These are phyloP conservation scores for Coemansia sp. DNA, from an alignment of 192 early-diverging fungal genomes.

Conservation along the genomic window DNA sequence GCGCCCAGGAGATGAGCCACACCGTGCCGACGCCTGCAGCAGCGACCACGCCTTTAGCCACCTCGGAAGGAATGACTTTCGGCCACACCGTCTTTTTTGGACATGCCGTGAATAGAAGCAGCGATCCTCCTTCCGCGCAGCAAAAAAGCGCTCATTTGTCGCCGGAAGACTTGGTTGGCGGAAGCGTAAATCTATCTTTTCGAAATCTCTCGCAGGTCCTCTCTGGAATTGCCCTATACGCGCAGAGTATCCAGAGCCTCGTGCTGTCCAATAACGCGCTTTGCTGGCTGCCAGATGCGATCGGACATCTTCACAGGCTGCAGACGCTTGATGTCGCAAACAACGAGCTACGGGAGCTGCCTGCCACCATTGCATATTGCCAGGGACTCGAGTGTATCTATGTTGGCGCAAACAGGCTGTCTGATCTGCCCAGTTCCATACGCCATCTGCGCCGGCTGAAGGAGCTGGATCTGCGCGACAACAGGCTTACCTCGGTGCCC, in stretches of 20 bases:
- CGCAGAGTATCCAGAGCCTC: constrained; percentile 17
- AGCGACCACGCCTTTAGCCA: background rate
- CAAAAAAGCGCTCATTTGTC: constrained; percentile 12
- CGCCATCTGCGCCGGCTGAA: constrained; percentile 25
- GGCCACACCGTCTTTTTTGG: background rate
- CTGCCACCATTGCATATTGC: constrained; percentile 28
- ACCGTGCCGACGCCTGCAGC: background rate
- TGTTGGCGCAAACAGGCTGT: constrained; percentile 16
- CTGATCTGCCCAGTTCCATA: constrained; percentile 21
- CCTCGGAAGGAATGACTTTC: background rate
- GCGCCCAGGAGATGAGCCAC: background rate
- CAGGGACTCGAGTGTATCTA: constrained; percentile 18
- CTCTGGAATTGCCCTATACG: constrained; percentile 18
- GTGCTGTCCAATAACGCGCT: constrained; percentile 28
- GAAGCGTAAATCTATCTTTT: constrained; percentile 23
- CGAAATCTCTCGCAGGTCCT: constrained; percentile 9
- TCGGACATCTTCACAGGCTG: constrained; percentile 32
- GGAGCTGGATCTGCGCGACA: constrained; percentile 13
- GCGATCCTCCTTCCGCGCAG: background rate
- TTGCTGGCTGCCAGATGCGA: constrained; percentile 25
- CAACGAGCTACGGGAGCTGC: constrained; percentile 26
- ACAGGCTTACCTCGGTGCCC: constrained; percentile 22
- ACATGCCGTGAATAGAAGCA: background rate
- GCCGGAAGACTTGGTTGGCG: constrained; percentile 11
- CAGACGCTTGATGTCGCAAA: constrained; percentile 26